Percentiles rank a stretch among this genome's conserved stretches.
phyloP scores from a whole-genome alignment of 1,284 basidiomycete genomes.

The Moesziomyces aphidis region DNA sequence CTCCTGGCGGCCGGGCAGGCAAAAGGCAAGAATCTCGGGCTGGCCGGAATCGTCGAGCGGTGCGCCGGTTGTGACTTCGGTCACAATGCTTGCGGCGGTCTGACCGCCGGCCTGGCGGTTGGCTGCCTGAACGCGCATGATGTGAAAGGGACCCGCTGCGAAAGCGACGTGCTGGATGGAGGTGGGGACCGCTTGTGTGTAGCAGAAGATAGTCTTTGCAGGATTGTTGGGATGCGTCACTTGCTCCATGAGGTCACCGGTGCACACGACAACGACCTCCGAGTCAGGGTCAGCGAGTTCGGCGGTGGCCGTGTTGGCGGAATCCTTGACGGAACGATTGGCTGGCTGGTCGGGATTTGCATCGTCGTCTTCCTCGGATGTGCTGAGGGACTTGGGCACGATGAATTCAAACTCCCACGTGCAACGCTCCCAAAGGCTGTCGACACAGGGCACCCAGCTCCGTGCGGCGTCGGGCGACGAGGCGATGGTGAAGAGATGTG shows the following conservation, averaged over 20 bases:
- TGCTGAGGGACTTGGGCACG: slow-evolving; percentile 77
- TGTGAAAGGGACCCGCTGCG: slow-evolving; percentile 89
- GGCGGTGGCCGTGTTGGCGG: slow-evolving; percentile 1
- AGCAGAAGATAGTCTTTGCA: slow-evolving; percentile 93
- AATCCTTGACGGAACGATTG: slow-evolving; percentile 9
- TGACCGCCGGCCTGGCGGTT: slow-evolving; percentile 73
- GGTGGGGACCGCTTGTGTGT: slow-evolving; percentile 86
- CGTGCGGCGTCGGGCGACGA: slow-evolving; percentile 89
- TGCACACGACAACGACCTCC: slow-evolving; percentile 82
- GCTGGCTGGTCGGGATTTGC: slow-evolving; percentile 4
- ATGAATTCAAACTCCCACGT: slow-evolving; percentile 99
- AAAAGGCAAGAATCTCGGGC: slow-evolving; percentile 91
- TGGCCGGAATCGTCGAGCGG: slow-evolving; percentile 69
- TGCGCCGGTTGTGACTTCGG: slow-evolving; percentile 16
- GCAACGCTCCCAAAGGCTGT: slow-evolving; percentile 94
- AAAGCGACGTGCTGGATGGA: slow-evolving; percentile 96
- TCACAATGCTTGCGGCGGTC: slow-evolving; percentile 72
- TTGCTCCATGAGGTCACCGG: slow-evolving; percentile 76
- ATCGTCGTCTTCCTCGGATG: slow-evolving; percentile 33
- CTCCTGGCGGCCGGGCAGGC: slow-evolving; percentile 84
- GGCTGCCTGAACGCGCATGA: slow-evolving; percentile 41
- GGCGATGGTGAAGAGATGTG: slow-evolving; percentile 91
- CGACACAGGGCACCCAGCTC: slow-evolving; percentile 97
- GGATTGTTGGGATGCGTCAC: slow-evolving; percentile 92
- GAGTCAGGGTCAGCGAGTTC: slow-evolving; percentile 59